phyloP scores from a whole-genome alignment of 129 eudicot genomes.

The Artemisia argyi region DNA sequence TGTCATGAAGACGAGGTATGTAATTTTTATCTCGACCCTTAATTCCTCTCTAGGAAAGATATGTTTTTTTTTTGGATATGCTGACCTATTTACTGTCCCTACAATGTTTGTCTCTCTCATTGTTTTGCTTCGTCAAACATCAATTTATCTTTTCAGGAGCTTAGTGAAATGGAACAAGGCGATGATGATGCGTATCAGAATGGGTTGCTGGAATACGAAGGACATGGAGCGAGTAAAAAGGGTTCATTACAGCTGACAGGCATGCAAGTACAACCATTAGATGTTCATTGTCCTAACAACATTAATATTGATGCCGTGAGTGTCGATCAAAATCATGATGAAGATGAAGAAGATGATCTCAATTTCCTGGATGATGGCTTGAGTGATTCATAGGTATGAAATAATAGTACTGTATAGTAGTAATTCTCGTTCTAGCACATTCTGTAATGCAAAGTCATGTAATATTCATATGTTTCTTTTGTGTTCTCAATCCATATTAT shows the following conservation, averaged over 20 bases:
- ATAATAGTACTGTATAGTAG: conserved; percentile 16
- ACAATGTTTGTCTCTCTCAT: neutral
- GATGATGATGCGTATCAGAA: conserved; percentile 39
- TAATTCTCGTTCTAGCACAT: conserved; percentile 12
- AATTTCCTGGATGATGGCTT: conserved; percentile 69
- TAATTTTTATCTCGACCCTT: neutral
- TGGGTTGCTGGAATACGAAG: conserved; percentile 62
- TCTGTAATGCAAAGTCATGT: conserved; percentile 26
- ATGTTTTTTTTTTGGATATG: too few relatives aligned
- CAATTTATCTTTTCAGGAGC: conserved; percentile 41
- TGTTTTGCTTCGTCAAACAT: neutral
- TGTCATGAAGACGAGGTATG: conserved; percentile 77
- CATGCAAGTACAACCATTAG: conserved; percentile 55
- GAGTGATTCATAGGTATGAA: conserved; percentile 38
- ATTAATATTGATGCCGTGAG: conserved; percentile 15
- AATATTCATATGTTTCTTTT: conserved; percentile 10
- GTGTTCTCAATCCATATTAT: conserved; percentile 7
- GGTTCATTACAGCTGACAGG: conserved; percentile 60
- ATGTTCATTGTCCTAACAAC: conserved; percentile 43
- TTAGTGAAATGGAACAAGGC: conserved; percentile 53
- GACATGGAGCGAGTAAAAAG: conserved; percentile 47
- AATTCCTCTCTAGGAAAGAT: neutral
- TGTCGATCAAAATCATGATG: conserved; percentile 32
- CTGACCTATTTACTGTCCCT: neutral
- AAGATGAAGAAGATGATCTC: conserved; percentile 54